Percentiles rank a stretch among this genome's conserved stretches.
Evolutionary conservation across 2,329 filamentous ascomycete genomes (phyloP).

Genomic region (Cercospora janseana): DNA sequence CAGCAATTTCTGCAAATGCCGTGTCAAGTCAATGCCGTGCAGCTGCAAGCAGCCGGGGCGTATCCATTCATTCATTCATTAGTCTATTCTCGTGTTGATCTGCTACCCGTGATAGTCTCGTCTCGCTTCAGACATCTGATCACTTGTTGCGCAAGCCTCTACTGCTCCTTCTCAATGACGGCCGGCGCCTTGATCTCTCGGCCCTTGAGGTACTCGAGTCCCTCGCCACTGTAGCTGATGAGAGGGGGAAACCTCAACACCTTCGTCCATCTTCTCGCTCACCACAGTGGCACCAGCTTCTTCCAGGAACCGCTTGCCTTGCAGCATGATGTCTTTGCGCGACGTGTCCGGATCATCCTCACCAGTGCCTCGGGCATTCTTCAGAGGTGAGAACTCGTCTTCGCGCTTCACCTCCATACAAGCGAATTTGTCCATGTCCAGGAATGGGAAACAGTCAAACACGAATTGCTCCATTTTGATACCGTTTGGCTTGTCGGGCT

Average conservation of each 20-base stretch:
- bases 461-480: conserved; percentile 99
- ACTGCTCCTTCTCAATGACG: conserved; percentile 58
- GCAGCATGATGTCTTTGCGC: conserved; percentile 81
- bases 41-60: not conserved
- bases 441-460: conserved; percentile 94
- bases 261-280: conserved; percentile 59
- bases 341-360: conserved; percentile 95
- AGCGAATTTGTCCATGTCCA: conserved; percentile 83
- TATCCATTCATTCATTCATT: conserved; percentile 1
- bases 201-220: conserved; percentile 59
- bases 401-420: conserved; percentile 94
- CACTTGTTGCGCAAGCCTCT: not conserved
- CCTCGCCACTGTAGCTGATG: conserved; percentile 78
- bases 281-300: conserved; percentile 73
- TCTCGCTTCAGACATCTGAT: not conserved
- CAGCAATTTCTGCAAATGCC: no score
- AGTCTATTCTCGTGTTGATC: not conserved
- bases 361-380: conserved; percentile 81
- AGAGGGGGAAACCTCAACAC: conserved; percentile 89
- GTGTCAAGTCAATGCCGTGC: no score
- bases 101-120: not conserved
- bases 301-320: conserved; percentile 83
- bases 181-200: conserved; percentile 62
- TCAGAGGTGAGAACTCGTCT: conserved; percentile 96
- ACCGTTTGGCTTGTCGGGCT: conserved; percentile 92